Conservation (phyloP, 2,329 filamentous ascomycete genomes). For the Alternaria brassicae region DNA sequence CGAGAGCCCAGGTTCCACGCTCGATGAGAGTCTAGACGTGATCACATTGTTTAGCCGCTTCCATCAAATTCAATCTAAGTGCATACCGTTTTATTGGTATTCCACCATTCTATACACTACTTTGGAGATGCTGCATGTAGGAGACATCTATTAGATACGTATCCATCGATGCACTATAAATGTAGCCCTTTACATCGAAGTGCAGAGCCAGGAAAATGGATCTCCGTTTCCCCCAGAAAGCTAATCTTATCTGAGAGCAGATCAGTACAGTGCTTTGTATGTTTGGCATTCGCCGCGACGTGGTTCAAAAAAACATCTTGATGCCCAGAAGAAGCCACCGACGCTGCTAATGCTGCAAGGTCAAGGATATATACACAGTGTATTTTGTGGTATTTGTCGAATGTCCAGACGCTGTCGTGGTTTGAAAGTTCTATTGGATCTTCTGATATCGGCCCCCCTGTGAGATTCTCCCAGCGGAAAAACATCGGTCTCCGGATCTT, state of each 20-base stretch:
- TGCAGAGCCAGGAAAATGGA: not conserved
- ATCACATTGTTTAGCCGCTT: not conserved
- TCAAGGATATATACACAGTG: constrained; percentile 11
- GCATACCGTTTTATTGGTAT: not conserved
- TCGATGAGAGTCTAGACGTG: not conserved
- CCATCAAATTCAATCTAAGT: not conserved
- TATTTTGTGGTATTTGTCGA: not conserved
- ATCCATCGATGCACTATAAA: not conserved
- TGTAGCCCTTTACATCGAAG: not conserved
- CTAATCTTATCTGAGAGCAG: not conserved
- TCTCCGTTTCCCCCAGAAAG: not conserved
- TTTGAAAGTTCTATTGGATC: not conserved
- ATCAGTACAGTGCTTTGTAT: not conserved
- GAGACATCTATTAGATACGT: not conserved
- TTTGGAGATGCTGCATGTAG: not conserved
- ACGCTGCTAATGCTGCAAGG: constrained; percentile 7
- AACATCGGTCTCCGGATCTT: not conserved
- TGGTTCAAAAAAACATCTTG: constrained; percentile 7
- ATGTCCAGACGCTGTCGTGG: not conserved
- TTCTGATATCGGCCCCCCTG: not conserved
- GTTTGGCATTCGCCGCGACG: not conserved
- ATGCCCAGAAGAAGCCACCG: constrained; percentile 2
- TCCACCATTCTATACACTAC: not conserved
- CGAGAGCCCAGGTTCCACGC: not conserved
- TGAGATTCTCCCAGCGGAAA: not conserved